A percentile compares a stretch with the other conserved stretches of the same genome.
Evolutionary conservation across 768 basidiomycete species (phyloP).

Genomic region (Boletus vinaceobasis): DNA sequence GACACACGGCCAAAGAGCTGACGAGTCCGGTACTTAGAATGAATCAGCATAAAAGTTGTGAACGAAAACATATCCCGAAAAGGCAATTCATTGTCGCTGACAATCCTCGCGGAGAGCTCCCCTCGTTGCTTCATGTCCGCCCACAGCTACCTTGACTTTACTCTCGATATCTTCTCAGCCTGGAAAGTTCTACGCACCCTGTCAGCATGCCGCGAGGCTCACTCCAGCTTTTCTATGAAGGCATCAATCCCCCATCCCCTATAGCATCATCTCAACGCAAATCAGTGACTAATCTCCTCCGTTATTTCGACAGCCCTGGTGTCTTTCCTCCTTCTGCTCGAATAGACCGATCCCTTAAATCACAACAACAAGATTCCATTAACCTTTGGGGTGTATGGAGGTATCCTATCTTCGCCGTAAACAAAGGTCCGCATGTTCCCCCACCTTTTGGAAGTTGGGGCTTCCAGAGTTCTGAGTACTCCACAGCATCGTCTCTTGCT

Average conservation of each 20-base stretch:
- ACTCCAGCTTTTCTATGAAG: conserved; percentile 16
- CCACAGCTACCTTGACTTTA: neutral
- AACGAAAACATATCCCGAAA: conserved; percentile 19
- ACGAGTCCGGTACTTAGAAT: neutral
- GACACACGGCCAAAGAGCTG: neutral
- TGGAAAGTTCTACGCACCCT: neutral
- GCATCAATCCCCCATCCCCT: conserved; percentile 13
- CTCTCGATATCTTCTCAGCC: neutral
- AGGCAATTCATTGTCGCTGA: conserved; percentile 11
- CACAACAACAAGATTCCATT: conserved; percentile 50
- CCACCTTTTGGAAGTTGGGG: neutral
- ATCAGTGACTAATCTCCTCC: conserved; percentile 29
- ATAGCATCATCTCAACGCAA: conserved; percentile 11
- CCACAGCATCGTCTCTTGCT: conserved; percentile 38
- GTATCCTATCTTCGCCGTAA: conserved; percentile 59
- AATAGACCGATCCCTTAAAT: conserved; percentile 64
- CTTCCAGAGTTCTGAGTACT: neutral
- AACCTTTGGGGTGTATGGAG: conserved; percentile 72
- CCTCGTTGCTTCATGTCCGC: neutral
- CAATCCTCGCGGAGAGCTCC: neutral
- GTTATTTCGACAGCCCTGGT: conserved; percentile 65
- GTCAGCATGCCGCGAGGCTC: conserved; percentile 27
- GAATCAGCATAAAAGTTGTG: neutral
- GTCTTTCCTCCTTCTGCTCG: conserved; percentile 71
- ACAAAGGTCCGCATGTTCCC: conserved; percentile 50